A percentile compares a stretch with the other conserved stretches of the same genome.
Conservation (phyloP, 225 moss, liverwort and hornwort genomes). For the Pseudoscleropodium purum region DNA sequence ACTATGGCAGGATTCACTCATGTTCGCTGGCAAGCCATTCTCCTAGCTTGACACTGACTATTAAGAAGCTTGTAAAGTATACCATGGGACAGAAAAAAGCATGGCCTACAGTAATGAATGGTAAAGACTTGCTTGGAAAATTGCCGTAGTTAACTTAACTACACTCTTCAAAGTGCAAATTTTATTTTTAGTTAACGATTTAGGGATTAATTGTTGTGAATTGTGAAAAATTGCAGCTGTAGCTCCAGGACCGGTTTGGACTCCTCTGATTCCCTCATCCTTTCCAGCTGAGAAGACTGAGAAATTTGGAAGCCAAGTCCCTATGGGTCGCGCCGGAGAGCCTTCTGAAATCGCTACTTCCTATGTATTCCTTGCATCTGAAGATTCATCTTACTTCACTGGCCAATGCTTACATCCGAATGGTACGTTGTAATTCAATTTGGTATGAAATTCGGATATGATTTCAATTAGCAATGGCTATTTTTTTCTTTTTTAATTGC, state of each 20-base stretch:
- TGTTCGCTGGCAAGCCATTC: not conserved
- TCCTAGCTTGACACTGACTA: no score
- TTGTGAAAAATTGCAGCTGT: slow-evolving; percentile 31
- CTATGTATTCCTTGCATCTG: slow-evolving; percentile 79
- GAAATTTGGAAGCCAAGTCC: slow-evolving; percentile 49
- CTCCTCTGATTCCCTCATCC: slow-evolving; percentile 62
- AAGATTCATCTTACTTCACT: slow-evolving; percentile 67
- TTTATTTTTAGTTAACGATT: no score
- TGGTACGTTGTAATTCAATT: slow-evolving; percentile 11
- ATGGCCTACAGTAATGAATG: no score
- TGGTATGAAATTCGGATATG: not conserved
- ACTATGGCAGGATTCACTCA: not conserved
- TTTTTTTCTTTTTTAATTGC: not conserved
- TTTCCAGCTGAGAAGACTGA: slow-evolving; percentile 46
- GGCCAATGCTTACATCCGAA: slow-evolving; percentile 91
- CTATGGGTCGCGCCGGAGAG: slow-evolving; percentile 71
- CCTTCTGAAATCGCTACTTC: slow-evolving; percentile 71
- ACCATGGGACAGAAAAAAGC: not conserved
- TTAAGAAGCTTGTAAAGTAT: no score
- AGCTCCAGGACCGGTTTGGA: slow-evolving; percentile 90
- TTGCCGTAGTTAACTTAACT: not conserved
- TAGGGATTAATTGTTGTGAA: not conserved
- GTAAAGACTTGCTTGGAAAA: not conserved
- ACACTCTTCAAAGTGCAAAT: no score
- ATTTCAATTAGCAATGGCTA: fast-evolving